Evolutionary conservation across 2,329 filamentous ascomycete genomes (phyloP).

Genomic region (Coniella lustricola): DNA sequence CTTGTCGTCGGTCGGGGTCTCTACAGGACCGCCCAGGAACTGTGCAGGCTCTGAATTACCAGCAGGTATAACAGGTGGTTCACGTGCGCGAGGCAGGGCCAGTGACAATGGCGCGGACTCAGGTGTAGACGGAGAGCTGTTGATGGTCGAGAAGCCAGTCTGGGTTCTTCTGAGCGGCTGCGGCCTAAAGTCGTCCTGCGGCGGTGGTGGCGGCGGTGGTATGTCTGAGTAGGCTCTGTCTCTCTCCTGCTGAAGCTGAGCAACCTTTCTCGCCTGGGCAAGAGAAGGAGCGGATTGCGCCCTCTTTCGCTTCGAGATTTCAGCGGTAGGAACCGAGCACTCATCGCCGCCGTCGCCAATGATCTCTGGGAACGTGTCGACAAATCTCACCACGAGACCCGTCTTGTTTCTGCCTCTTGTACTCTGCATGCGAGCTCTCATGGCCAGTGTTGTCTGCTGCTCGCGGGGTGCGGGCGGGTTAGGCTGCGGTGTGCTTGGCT

Average conservation of each 20-base stretch:
- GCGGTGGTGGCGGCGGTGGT: conserved; percentile 17
- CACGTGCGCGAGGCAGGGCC: conserved; percentile 8
- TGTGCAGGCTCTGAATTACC: conserved; percentile 25
- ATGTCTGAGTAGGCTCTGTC: conserved; percentile 21
- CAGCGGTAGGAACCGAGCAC: conserved; percentile 61
- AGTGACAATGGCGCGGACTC: conserved; percentile 5
- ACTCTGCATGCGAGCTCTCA: conserved; percentile 36
- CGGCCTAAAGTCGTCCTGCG: conserved; percentile 45
- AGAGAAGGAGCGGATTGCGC: conserved; percentile 27
- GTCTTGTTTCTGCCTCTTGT: conserved; percentile 46
- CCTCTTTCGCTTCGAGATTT: conserved; percentile 58
- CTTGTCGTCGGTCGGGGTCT: conserved; percentile 40
- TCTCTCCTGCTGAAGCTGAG: conserved; percentile 22
- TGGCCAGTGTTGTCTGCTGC: conserved; percentile 32
- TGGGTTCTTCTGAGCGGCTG: conserved; percentile 49
- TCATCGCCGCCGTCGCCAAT: conserved; percentile 93
- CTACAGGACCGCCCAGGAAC: conserved; percentile 29
- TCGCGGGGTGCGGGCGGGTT: conserved; percentile 26
- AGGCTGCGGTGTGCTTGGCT: conserved; percentile 14
- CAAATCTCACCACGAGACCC: conserved; percentile 68
- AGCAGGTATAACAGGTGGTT: conserved; percentile 24
- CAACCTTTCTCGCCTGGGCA: conserved; percentile 22
- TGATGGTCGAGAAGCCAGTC: conserved; percentile 43
- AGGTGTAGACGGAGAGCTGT: conserved; percentile 3
- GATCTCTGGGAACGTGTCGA: conserved; percentile 63